Evolutionary conservation across 257 asterid genomes (phyloP).

Genomic region (Gentiana macrophylla): DNA sequence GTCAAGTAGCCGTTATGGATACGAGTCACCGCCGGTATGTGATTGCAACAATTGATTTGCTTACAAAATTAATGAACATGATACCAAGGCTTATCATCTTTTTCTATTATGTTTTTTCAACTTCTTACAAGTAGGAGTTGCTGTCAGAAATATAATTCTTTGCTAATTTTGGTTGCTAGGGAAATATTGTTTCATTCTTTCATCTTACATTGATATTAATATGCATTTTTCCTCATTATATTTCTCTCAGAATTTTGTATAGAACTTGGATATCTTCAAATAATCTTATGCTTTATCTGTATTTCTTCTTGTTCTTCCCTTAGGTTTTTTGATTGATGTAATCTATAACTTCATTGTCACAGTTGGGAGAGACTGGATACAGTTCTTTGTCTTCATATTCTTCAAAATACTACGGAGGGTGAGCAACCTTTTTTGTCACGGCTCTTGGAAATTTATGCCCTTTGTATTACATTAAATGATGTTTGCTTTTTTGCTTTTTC

Average conservation of each 20-base stretch:
- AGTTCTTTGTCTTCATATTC: constrained; percentile 54
- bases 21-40: constrained; percentile 57
- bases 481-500: too few relatives aligned
- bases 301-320: constrained; percentile 11
- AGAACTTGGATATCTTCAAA: background rate
- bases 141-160: too few relatives aligned
- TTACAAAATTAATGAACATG: background rate
- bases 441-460: constrained; percentile 4
- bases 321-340: background rate
- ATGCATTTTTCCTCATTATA: background rate
- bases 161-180: too few relatives aligned
- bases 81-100: too few relatives aligned
- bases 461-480: background rate
- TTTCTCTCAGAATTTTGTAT: background rate
- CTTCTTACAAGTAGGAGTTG: background rate
- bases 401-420: constrained; percentile 62
- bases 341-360: background rate
- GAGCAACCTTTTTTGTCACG: constrained; percentile 17
- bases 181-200: too few relatives aligned
- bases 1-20: constrained; percentile 58
- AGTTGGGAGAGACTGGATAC: constrained; percentile 62
- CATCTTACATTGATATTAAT: too few relatives aligned
- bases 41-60: background rate
- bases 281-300: constrained; percentile 4
- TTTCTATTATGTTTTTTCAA: background rate